Evolutionary conservation across 192 early-diverging fungal genomes (phyloP).

Genomic region (Coemansia sp.): DNA sequence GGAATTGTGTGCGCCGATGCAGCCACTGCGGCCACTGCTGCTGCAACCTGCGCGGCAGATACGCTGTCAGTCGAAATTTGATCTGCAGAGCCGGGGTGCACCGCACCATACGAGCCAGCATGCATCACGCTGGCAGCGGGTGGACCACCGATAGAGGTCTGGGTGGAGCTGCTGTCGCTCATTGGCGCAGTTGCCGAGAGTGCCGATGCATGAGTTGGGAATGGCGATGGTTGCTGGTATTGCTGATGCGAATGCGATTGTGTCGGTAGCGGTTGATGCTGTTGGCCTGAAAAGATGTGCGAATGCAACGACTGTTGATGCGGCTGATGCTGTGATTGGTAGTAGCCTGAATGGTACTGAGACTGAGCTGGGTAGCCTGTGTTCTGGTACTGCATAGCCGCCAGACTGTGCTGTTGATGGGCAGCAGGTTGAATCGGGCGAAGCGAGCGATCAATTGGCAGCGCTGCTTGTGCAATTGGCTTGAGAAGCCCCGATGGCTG

Average conservation of each 20-base stretch:
- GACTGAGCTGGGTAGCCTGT: slow-evolving; percentile 3
- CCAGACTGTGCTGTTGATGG: slow-evolving; percentile 23
- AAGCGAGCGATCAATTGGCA: slow-evolving; percentile 30
- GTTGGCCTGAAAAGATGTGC: slow-evolving; percentile 15
- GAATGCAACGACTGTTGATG: slow-evolving; percentile 22
- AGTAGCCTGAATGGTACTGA: slow-evolving; percentile 29
- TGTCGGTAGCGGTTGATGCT: slow-evolving; percentile 3
- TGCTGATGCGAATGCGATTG: slow-evolving; percentile 7
- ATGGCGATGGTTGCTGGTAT: slow-evolving; percentile 30
- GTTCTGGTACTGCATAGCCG: slow-evolving; percentile 20
- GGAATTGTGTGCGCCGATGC: slow-evolving; percentile 41
- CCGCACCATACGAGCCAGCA: slow-evolving; percentile 16
- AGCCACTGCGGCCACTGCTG: slow-evolving; percentile 45
- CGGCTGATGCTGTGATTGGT: slow-evolving; percentile 23
- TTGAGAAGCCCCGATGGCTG: slow-evolving; percentile 35
- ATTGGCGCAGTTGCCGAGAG: slow-evolving; percentile 28
- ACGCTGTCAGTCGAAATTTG: slow-evolving; percentile 34
- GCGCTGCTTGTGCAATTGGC: slow-evolving; percentile 12
- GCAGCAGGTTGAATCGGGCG: slow-evolving; percentile 16
- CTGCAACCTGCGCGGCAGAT: slow-evolving; percentile 45
- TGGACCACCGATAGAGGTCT: slow-evolving; percentile 19
- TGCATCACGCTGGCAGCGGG: slow-evolving; percentile 21
- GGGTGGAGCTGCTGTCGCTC: slow-evolving; percentile 29
- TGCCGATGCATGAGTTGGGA: slow-evolving; percentile 24
- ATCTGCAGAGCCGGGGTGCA: slow-evolving; percentile 10